Percentiles rank a stretch among this genome's conserved stretches.
These are phyloP conservation scores for Juncus inflexus DNA, from an alignment of 176 grass and related monocot genomes.

Conservation along the genomic window DNA sequence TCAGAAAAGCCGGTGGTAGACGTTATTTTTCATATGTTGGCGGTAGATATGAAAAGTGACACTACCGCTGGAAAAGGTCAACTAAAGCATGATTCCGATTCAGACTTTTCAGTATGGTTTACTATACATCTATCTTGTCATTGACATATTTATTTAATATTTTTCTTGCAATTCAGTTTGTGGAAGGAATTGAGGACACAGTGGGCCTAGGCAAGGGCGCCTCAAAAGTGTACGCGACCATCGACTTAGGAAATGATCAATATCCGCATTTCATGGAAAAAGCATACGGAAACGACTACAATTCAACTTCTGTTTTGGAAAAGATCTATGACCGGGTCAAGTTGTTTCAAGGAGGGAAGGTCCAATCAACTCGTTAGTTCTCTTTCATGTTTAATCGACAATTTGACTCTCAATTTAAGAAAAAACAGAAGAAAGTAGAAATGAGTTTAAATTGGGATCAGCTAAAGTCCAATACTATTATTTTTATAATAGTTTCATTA, in stretches of 20 bases:
- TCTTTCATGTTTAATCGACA: neutral
- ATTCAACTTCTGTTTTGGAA: conserved; percentile 51
- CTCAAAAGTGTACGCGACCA: conserved; percentile 73
- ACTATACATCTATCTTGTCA: too few relatives aligned
- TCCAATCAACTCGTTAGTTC: conserved; percentile 33
- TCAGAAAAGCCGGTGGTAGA: too few relatives aligned
- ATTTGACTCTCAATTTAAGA: neutral
- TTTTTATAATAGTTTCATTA: neutral
- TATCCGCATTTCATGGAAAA: conserved; percentile 75
- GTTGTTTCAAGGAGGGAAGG: conserved; percentile 29
- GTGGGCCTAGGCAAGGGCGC: conserved; percentile 64
- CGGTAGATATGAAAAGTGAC: too few relatives aligned
- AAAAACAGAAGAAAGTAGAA: neutral
- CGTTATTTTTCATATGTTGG: too few relatives aligned
- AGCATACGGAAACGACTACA: conserved; percentile 12
- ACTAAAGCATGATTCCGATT: too few relatives aligned
- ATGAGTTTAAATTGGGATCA: conserved; percentile 3
- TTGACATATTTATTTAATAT: neutral
- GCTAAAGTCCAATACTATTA: too few relatives aligned
- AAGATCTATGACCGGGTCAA: conserved; percentile 42
- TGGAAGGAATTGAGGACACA: conserved; percentile 69
- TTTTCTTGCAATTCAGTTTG: conserved; percentile 40
- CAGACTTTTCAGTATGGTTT: too few relatives aligned
- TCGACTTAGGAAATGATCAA: conserved; percentile 60
- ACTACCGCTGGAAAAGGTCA: too few relatives aligned